Conservation (phyloP, 2,329 filamentous ascomycete species). For the Aspergillus latus region DNA sequence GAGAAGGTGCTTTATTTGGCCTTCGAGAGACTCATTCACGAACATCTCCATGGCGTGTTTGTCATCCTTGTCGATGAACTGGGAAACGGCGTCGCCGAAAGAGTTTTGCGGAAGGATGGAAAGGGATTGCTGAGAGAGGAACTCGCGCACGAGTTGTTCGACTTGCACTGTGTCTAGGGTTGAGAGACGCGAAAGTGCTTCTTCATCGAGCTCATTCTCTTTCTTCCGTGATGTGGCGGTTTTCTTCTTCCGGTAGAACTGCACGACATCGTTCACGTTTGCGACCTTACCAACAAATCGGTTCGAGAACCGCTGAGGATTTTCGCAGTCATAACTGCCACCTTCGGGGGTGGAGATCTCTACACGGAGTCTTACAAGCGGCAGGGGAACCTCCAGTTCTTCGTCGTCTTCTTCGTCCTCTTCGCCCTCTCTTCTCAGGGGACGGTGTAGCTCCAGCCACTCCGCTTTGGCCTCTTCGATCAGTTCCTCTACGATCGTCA, state of each 20-base stretch:
- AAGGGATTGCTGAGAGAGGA: constrained; percentile 79
- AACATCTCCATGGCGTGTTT: constrained; percentile 86
- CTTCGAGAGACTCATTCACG: constrained; percentile 68
- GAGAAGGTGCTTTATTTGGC: constrained; percentile 69
- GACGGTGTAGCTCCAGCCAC: constrained; percentile 73
- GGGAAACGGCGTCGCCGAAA: constrained; percentile 87
- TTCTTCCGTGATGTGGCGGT: constrained; percentile 49
- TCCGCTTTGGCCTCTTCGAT: constrained; percentile 79
- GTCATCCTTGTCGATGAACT: constrained; percentile 94
- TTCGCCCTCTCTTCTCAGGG: neutral
- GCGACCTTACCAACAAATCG: constrained; percentile 87
- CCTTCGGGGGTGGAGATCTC: constrained; percentile 85
- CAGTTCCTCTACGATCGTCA: constrained; percentile 76
- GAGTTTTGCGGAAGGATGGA: constrained; percentile 90
- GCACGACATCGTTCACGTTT: constrained; percentile 89
- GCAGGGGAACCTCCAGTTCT: constrained; percentile 67
- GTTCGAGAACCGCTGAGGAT: constrained; percentile 93
- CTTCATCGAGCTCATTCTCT: constrained; percentile 61
- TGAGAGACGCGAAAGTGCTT: constrained; percentile 60
- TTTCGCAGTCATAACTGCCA: constrained; percentile 85
- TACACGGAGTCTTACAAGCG: constrained; percentile 84
- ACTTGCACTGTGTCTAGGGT: constrained; percentile 77
- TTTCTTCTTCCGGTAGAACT: constrained; percentile 89
- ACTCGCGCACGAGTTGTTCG: constrained; percentile 83
- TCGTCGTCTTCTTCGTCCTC: constrained; percentile 57